Base-by-base conservation (phyloP, 768 basidiomycete species). In the Kwoniella newhampshirensis region DNA sequence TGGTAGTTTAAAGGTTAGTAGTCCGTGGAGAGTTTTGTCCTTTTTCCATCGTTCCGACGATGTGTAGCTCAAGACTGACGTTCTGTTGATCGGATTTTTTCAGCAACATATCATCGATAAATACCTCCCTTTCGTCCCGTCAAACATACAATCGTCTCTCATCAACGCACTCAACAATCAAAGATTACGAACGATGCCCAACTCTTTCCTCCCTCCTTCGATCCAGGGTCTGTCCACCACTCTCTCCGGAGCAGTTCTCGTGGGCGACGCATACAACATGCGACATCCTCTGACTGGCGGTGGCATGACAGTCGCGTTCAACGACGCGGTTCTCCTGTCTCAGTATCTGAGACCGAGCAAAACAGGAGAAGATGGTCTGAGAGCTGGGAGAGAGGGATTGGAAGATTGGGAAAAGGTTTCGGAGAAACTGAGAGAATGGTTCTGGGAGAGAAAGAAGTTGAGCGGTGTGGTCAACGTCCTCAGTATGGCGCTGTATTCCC, bases 191-290 rank as follows among this genome's bases (percentile, higher is more conserved):
- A 85, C 86, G 18, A 97, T 98, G 93, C 93, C 96, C 28, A 98
- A 97, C 75, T 88, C 89, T 0, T 96, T 89, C 80, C 82, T 99
- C 1, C 89, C 96, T 0, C 78, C 92, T 0, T 80, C 86, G 2
- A 79, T 85, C 57, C 93, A 94, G 71, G 77, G 75, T 1, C 57
- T 67, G 6, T 60, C 56, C 4, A 77, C 93, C 55, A 84, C 51
- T 9, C 52, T 71, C 78, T 17, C 65, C 60, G 61, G 75, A 66
- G 54, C 77, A 73, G 78, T 99, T 56, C 84, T 98, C 60, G 80
- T 96, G 30, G 96, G 96, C 1, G 96, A 98, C 73, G 86, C 94
- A 1, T 94, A 91, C 87, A 99, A 98, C 74, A 98, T 98, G 93
- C 88, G 96, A 0, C 96, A 99, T 76, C 96, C 96, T 1, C 81